Conservation (phyloP, 75 land plant genomes). For the Sequoia sempervirens region DNA sequence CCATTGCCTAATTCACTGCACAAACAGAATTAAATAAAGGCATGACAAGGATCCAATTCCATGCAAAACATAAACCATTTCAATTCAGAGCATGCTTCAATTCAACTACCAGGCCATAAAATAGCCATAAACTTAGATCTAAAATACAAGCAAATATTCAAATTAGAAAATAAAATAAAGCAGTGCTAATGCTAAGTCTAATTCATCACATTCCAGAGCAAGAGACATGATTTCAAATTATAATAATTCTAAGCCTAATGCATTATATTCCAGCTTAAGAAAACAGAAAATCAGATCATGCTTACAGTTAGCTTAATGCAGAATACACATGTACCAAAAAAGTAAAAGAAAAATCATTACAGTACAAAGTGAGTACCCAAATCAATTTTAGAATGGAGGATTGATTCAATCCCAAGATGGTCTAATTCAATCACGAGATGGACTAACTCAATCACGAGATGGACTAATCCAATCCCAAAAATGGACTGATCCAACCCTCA, state of each 20-base stretch:
- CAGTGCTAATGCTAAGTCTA: background rate
- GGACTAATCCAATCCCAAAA: background rate
- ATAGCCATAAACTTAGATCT: background rate
- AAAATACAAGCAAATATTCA: background rate
- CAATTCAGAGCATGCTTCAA: background rate
- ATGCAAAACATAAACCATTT: background rate
- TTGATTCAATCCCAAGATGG: background rate
- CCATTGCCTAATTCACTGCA: background rate
- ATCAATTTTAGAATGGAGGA: background rate
- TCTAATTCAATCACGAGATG: background rate
- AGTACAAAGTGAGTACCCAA: background rate
- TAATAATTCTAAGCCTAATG: background rate
- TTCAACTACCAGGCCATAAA: background rate
- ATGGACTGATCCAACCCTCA: background rate
- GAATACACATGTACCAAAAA: background rate
- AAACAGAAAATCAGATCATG: background rate
- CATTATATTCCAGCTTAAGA: background rate
- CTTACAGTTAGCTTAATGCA: background rate
- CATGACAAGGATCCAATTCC: background rate
- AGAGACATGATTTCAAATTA: background rate
- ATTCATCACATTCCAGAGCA: background rate
- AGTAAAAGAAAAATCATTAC: background rate
- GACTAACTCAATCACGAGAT: too few relatives aligned
- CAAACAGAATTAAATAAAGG: background rate
- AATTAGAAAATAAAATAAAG: background rate